phyloP scores from a whole-genome alignment of 2,329 filamentous ascomycete species.

The Penicillium sp. region DNA sequence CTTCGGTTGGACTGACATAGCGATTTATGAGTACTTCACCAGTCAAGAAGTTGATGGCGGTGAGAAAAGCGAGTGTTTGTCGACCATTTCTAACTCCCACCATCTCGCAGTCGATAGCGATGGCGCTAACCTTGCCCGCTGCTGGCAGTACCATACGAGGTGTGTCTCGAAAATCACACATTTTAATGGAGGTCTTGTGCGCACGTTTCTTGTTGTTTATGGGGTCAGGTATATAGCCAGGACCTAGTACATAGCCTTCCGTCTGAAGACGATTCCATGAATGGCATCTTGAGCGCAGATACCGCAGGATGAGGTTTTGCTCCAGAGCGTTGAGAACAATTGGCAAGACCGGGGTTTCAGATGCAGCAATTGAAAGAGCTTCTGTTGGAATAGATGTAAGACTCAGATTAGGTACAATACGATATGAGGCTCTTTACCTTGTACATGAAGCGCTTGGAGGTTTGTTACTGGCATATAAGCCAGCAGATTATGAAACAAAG shows the following conservation, averaged over 20 bases:
- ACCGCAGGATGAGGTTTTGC: constrained; percentile 2
- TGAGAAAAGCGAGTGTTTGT: constrained; percentile 7
- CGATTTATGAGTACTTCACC: constrained; percentile 8
- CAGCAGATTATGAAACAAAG: too few relatives aligned
- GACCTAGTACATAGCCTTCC: constrained; percentile 3
- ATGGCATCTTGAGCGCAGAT: constrained; percentile 5
- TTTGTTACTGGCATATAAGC: neutral
- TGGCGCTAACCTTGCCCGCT: neutral
- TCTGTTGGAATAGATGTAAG: neutral
- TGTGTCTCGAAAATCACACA: neutral
- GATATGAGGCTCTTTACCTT: neutral
- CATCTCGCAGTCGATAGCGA: constrained; percentile 11
- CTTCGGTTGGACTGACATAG: neutral
- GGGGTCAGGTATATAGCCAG: neutral
- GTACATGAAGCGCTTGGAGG: neutral
- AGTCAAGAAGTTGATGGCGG: constrained; percentile 4
- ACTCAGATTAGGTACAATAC: neutral
- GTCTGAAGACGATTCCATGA: constrained; percentile 5
- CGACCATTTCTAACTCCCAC: constrained; percentile 2
- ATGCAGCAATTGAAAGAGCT: neutral
- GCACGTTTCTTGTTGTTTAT: neutral
- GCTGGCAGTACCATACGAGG: neutral
- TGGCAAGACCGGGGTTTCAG: neutral
- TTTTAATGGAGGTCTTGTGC: neutral
- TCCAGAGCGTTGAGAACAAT: neutral